Evolutionary conservation across 179 eudicot genomes (phyloP), one percentile per base, ranked within the genome.

Genomic region (Spinacia oleracea): DNA sequence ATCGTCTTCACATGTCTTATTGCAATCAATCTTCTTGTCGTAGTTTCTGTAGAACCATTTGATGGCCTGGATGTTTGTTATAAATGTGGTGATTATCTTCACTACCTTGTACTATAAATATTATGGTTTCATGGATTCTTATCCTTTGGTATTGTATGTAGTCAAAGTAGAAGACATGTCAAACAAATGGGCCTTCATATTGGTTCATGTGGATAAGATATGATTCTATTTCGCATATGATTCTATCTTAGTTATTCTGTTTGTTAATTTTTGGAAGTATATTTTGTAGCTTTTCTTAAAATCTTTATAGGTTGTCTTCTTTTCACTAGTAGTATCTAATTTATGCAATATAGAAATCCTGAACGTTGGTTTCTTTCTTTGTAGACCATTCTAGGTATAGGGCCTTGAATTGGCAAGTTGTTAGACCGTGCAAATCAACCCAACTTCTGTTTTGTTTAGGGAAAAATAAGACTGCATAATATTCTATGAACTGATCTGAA

Each of bases 161-260:
- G 99, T 79, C 99, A 96, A 89, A 91, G 93, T 78, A 85, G 74
- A 77, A 85, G 81, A 71, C 90, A 91, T 89, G 92, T 91, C 77
- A 89, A 83, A 81, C 95, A 87, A 76, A 96, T 96, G 99, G 98
- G 94, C 64, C 87, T 96, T 48, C 84, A 71, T 63, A 77, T 90
- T 62, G 50, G 92, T 79, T 96, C 99, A 31, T 96, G 97, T 85
- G 99, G 97, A 66, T 93, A 93, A 32, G 98, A 96, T 71, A 89
- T 86, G 89, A 88, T 90, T 77, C 91, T 84, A 73, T 87, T 89
- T 72, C 93, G 94, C 59, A 87, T n/a, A n/a, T n/a, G n/a, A n/a
- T n/a, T n/a, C n/a, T n/a, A n/a, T n/a, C n/a, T n/a, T 72, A 78
- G 27, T 75, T 75, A 56, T 59, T 34, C 78, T 68, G 50, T 42